phyloP scores from a whole-genome alignment of 371 early-diverging fungal genomes.

The Rhizopus stolonifer region DNA sequence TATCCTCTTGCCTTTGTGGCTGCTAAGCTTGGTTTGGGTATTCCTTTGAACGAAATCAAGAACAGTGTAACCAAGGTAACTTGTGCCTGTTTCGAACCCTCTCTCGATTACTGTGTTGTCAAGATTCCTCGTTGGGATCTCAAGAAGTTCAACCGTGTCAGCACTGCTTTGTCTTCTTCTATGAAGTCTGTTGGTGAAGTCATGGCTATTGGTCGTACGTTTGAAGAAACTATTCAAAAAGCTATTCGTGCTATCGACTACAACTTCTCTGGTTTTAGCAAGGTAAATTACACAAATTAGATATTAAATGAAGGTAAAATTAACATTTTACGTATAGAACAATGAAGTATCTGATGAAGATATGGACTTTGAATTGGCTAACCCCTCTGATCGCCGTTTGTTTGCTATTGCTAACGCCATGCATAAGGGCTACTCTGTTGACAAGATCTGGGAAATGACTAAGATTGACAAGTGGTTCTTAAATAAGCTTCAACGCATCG shows the following conservation, averaged over 20 bases:
- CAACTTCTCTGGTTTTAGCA: conserved; percentile 80
- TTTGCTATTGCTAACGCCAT: conserved; percentile 92
- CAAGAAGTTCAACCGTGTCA: conserved; percentile 89
- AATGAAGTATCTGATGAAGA: conserved; percentile 56
- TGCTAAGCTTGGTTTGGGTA: conserved; percentile 90
- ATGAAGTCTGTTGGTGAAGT: conserved; percentile 98
- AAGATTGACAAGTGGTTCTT: conserved; percentile 95
- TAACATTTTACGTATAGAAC: conserved; percentile 47
- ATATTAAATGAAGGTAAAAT: too few species aligned
- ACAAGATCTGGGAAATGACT: conserved; percentile 83
- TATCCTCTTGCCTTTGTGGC: conserved; percentile 96
- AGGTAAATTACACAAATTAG: conserved; percentile 24
- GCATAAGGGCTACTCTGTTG: conserved; percentile 81
- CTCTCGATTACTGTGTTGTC: conserved; percentile 88
- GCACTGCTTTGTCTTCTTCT: conserved; percentile 78
- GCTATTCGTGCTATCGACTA: conserved; percentile 91
- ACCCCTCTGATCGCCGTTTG: conserved; percentile 88
- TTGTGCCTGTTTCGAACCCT: conserved; percentile 95
- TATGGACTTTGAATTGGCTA: conserved; percentile 75
- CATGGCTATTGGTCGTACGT: conserved; percentile 93
- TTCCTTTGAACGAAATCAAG: conserved; percentile 80
- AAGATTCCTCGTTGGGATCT: conserved; percentile 98
- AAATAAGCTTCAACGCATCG: conserved; percentile 79
- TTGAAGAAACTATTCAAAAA: conserved; percentile 96
- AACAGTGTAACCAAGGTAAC: conserved; percentile 93